phyloP scores from a whole-genome alignment of 2,329 filamentous ascomycete genomes.

The Nemania sp. region DNA sequence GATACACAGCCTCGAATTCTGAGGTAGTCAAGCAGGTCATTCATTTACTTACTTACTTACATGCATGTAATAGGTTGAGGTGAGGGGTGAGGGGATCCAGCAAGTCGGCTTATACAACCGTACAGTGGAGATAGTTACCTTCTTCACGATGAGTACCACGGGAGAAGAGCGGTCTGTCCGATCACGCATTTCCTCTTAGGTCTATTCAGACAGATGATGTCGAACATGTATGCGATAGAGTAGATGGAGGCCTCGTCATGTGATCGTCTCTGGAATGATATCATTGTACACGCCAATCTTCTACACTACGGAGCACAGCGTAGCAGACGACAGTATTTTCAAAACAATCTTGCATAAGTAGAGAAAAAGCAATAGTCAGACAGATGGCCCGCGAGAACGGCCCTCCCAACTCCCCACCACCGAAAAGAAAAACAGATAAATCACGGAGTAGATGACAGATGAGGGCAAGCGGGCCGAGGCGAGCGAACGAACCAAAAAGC shows the following conservation, averaged over 20 bases:
- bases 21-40: no score
- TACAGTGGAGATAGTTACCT: background rate
- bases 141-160: background rate
- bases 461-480: background rate
- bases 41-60: no score
- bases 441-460: background rate
- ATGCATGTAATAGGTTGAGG: no score
- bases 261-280: constrained; percentile 9
- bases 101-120: background rate
- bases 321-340: no score
- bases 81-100: background rate
- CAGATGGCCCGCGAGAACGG: no score
- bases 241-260: constrained; percentile 22
- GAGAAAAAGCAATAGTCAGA: no score
- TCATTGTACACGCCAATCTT: background rate
- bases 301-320: no score
- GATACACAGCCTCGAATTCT: no score
- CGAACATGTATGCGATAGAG: no score
- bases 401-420: no score
- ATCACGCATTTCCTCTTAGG: background rate
- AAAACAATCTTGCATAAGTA: no score
- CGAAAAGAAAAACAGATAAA: background rate
- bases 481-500: background rate
- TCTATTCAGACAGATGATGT: no score
- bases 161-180: constrained; percentile 18